Percentiles rank a stretch among this genome's conserved stretches.
Conservation (phyloP, 2,329 filamentous ascomycete species). For the Fusarium sp. region DNA sequence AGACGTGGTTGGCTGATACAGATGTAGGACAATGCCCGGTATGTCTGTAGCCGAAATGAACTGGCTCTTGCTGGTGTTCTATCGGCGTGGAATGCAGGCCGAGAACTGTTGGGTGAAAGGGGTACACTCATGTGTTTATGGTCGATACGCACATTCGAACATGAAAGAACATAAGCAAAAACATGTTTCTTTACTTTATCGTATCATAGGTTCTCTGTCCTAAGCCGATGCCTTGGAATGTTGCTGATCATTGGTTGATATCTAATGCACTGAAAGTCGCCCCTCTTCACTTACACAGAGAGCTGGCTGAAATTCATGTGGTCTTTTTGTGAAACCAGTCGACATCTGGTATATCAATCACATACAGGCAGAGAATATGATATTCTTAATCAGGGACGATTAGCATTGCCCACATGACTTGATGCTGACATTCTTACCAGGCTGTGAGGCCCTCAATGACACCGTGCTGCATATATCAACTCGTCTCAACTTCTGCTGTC, state of each 20-base stretch:
- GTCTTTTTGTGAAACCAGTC: not conserved
- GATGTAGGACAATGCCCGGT: slow-evolving; percentile 6
- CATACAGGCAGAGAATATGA: not conserved
- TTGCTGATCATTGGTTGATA: not conserved
- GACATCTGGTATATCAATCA: not conserved
- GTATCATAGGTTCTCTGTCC: not conserved
- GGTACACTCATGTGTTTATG: not conserved
- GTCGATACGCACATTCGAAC: not conserved
- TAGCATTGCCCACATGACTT: not conserved
- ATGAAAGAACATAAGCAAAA: not conserved
- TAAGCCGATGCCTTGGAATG: too few relatives aligned
- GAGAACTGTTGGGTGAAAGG: not conserved
- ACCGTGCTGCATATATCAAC: slow-evolving; percentile 1
- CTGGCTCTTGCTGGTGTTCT: not conserved
- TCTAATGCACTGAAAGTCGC: not conserved
- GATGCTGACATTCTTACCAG: not conserved
- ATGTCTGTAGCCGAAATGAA: slow-evolving; percentile 29
- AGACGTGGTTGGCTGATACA: slow-evolving; percentile 10
- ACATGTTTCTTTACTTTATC: not conserved
- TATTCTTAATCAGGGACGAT: not conserved
- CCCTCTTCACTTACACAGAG: not conserved
- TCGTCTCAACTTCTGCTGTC: not conserved
- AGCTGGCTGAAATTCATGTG: not conserved
- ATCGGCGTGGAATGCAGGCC: not conserved
- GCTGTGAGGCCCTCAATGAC: slow-evolving; percentile 2